Conservation (phyloP, 1,284 basidiomycete species). For the Sanghuangporus baumii region DNA sequence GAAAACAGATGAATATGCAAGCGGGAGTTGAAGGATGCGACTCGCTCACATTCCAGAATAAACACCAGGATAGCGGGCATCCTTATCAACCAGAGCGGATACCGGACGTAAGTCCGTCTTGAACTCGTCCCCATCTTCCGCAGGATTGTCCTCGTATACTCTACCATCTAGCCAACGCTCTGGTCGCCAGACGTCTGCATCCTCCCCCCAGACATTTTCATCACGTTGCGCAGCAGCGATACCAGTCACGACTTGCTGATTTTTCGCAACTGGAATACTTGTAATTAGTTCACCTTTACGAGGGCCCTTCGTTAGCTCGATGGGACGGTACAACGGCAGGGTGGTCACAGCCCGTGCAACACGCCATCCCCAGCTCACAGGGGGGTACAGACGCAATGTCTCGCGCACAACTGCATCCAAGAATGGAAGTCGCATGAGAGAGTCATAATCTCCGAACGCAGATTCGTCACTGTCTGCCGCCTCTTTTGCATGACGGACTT, state of each 20-base stretch:
- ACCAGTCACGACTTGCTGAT: constrained; percentile 22
- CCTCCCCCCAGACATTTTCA: constrained; percentile 27
- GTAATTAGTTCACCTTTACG: neutral
- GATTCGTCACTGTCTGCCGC: neutral
- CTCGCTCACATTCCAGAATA: constrained; percentile 16
- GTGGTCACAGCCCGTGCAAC: constrained; percentile 12
- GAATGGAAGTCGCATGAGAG: constrained; percentile 29
- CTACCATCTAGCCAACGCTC: constrained; percentile 26
- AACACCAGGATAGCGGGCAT: constrained; percentile 13
- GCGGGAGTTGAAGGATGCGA: neutral
- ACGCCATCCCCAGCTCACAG: constrained; percentile 19
- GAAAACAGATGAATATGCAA: neutral
- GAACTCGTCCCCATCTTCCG: neutral
- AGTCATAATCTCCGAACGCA: constrained; percentile 19
- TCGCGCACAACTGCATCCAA: constrained; percentile 30
- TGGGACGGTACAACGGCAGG: constrained; percentile 8
- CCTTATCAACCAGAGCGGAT: neutral
- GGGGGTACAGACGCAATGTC: constrained; percentile 21
- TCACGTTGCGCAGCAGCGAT: constrained; percentile 27
- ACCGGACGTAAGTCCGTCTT: constrained; percentile 3
- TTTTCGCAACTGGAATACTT: constrained; percentile 9
- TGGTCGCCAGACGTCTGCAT: constrained; percentile 28
- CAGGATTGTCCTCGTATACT: neutral
- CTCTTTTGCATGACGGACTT: constrained; percentile 27
- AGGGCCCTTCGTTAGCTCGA: neutral